phyloP scores from a whole-genome alignment of 148 eudicot species.

The Heliamphora exappendiculata region DNA sequence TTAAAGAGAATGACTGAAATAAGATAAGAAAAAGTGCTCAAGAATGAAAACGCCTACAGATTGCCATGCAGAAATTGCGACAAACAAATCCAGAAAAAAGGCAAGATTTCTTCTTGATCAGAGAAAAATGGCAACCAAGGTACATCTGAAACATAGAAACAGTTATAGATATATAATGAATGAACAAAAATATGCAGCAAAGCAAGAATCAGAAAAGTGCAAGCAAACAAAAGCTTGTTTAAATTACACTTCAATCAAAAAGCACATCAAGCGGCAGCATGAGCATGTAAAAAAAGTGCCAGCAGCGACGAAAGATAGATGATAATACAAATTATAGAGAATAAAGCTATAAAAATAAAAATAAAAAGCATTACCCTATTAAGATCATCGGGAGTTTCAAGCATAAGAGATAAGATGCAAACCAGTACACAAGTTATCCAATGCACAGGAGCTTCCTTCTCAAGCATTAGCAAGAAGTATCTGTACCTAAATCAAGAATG shows the following conservation, averaged over 20 bases:
- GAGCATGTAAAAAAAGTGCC: neutral
- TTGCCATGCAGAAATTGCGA: neutral
- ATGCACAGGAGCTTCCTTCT: slow-evolving; percentile 1
- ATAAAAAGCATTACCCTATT: neutral
- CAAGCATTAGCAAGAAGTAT: neutral
- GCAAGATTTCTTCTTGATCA: neutral
- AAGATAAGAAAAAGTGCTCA: slow-evolving; percentile 4
- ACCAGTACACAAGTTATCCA: slow-evolving; percentile 1
- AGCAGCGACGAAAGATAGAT: neutral
- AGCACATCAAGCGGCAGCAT: neutral
- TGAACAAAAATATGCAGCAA: neutral
- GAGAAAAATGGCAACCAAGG: neutral
- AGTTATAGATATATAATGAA: neutral
- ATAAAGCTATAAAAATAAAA: neutral
- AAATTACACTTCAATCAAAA: neutral
- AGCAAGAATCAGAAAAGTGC: neutral
- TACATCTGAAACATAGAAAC: neutral
- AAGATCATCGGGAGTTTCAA: neutral
- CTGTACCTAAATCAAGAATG: slow-evolving; percentile 9
- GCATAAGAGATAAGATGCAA: neutral
- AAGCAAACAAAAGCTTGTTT: neutral
- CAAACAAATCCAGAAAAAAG: neutral
- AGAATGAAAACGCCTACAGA: neutral
- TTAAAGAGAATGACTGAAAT: neutral
- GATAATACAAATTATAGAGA: neutral